Conservation (phyloP, 345 rosid species). For the Acer saccharum region DNA sequence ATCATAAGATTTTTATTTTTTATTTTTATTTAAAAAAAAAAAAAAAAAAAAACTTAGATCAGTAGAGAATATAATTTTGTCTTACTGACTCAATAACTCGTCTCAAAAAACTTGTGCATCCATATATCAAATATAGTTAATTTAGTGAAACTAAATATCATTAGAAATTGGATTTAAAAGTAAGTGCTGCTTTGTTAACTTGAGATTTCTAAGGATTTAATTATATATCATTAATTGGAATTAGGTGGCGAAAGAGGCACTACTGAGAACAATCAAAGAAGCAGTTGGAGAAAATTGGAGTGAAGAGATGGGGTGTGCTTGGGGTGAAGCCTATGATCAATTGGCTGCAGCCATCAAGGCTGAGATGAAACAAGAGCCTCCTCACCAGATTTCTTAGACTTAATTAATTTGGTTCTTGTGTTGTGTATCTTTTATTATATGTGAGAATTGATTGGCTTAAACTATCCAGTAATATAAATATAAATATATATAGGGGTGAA, state of each 20-base stretch:
- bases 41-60: too few species aligned
- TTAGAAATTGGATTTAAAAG: neutral
- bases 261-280: constrained; percentile 50
- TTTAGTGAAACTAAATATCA: neutral
- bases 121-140: too few species aligned
- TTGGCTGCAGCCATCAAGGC: constrained; percentile 60
- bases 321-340: constrained; percentile 61
- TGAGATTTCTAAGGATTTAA: neutral
- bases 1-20: too few species aligned
- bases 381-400: neutral
- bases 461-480: too few species aligned
- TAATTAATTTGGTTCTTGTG: neutral
- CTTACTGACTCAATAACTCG: neutral
- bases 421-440: neutral
- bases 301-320: constrained; percentile 46
- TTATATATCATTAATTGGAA: too few species aligned
- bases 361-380: constrained; percentile 49
- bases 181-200: neutral
- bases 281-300: constrained; percentile 60
- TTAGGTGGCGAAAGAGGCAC: constrained; percentile 64
- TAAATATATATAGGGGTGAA: too few species aligned
- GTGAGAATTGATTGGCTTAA: too few species aligned
- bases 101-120: neutral
- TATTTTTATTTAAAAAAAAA: too few species aligned
- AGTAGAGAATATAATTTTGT: too few species aligned